A percentile compares a stretch with the other conserved stretches of the same genome.
phyloP scores from a whole-genome alignment of 305 asterid genomes.

The Galium porrigens region DNA sequence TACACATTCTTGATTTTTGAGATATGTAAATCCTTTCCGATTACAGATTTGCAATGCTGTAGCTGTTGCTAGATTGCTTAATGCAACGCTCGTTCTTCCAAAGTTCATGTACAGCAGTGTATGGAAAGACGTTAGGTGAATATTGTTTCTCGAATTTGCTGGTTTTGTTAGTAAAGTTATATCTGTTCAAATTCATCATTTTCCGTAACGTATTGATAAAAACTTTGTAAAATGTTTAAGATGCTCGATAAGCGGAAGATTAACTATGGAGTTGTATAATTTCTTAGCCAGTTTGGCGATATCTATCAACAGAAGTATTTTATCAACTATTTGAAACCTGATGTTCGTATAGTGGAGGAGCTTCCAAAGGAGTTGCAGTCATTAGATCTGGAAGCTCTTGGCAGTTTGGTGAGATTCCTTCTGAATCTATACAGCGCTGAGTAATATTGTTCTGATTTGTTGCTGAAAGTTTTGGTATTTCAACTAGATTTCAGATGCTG shows the following conservation, averaged over 20 bases:
- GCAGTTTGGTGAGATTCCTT: constrained; percentile 64
- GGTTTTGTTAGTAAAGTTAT: not conserved
- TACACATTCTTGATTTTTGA: not conserved
- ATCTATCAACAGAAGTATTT: constrained; percentile 90
- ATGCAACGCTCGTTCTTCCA: constrained; percentile 90
- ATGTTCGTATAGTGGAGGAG: constrained; percentile 62
- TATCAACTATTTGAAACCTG: constrained; percentile 77
- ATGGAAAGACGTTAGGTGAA: constrained; percentile 77
- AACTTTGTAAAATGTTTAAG: constrained; percentile 3
- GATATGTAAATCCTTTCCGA: constrained; percentile 4
- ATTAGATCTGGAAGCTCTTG: constrained; percentile 79
- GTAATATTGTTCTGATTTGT: constrained; percentile 2
- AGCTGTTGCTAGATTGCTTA: constrained; percentile 84
- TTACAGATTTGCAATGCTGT: constrained; percentile 93
- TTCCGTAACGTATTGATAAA: not conserved
- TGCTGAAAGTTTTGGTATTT: constrained; percentile 21
- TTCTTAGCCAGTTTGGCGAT: constrained; percentile 95
- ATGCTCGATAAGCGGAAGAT: constrained; percentile 22
- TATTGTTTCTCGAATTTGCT: not conserved
- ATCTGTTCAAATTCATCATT: too few relatives aligned
- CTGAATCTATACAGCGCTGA: constrained; percentile 10
- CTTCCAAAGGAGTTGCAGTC: constrained; percentile 74
- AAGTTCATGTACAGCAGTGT: constrained; percentile 82
- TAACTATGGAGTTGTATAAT: constrained; percentile 35
- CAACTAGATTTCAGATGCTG: constrained; percentile 62